Conservation (phyloP, 1,139 yeast genomes). For the Saccharomyces hybrid region DNA sequence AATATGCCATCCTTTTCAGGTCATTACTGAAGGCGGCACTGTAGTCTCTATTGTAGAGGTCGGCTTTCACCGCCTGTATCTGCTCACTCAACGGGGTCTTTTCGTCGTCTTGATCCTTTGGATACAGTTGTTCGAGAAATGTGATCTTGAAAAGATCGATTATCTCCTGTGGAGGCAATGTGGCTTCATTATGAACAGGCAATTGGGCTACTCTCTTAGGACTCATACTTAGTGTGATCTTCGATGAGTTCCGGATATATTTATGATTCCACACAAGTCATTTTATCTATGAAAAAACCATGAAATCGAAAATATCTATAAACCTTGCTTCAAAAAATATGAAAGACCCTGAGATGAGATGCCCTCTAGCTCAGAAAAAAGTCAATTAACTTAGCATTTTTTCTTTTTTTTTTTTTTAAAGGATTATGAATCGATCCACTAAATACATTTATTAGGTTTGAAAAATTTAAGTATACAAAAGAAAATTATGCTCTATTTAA, state of each 20-base stretch:
- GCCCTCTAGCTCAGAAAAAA: neutral
- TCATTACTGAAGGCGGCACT: slow-evolving; percentile 57
- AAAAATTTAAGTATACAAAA: slow-evolving; percentile 3
- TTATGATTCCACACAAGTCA: neutral
- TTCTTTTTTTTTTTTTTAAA: neutral
- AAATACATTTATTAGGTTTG: slow-evolving; percentile 1
- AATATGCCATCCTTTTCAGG: slow-evolving; percentile 66
- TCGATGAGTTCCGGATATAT: neutral
- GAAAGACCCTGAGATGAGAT: neutral
- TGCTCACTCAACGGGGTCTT: slow-evolving; percentile 31
- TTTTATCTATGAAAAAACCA: neutral
- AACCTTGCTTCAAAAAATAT: neutral
- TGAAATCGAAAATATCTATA: neutral
- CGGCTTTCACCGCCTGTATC: slow-evolving; percentile 64
- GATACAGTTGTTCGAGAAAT: slow-evolving; percentile 40
- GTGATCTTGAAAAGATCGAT: slow-evolving; percentile 44
- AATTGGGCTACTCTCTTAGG: slow-evolving; percentile 11
- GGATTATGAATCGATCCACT: neutral
- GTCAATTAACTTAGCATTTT: neutral
- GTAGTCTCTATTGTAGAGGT: slow-evolving; percentile 63
- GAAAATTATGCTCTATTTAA: neutral
- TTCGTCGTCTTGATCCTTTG: slow-evolving; percentile 27
- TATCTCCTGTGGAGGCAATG: slow-evolving; percentile 37
- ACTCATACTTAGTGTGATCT: neutral
- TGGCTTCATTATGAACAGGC: slow-evolving; percentile 18